Base-by-base conservation (phyloP, 202 grass and related monocot genomes). In the Alloteropsis angusta region DNA sequence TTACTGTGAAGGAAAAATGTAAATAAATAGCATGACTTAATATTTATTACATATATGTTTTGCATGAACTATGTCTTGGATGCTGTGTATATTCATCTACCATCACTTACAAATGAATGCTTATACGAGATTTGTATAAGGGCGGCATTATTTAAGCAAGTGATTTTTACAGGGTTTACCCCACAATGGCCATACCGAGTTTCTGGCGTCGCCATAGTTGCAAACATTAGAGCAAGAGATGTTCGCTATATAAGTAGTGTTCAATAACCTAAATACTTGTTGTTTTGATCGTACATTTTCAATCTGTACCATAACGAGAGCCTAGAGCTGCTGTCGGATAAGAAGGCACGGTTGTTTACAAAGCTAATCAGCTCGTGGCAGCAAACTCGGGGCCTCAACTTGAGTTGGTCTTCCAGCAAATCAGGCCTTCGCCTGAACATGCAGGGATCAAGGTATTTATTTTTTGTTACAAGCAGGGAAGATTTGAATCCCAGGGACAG, bases 1-100 rank as follows among this genome's bases (percentile, higher is more conserved):
- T 28, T 28, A 26, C 16, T 46, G 30, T 65, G 23, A 50, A 76
- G 46, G 13, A 39, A 63, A 84, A 76, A 50, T 59, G 73, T 48
- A 88, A 80, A 84, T 76, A 80, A 84, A 28, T 17, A 74, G 35
- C 52, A 62, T 49, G 79, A 44, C 57, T 74, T 65, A 76, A 38
- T 57, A 7, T 76, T 75, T 19, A 3, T 11, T 56, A 25, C 21
- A 21, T 25, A 26, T 44, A 14, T 42, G 6, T 2, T 59, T 36
- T 49, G 34, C 48, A 34, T 49, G 14, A 71, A 63, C 36, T 53
- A 56, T 76, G 62, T 81, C 30, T 54, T 69, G 22, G 32, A 69
- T 61, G 11, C 8, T 38, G n/a, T 44, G 22, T 60, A 25, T 34
- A 25, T 34, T 60, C 59, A 6, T 74, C 12, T 56, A 58, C 53